Base-by-base conservation (phyloP, 352 stramenopile species). In the Globisporangium sylvaticum region DNA sequence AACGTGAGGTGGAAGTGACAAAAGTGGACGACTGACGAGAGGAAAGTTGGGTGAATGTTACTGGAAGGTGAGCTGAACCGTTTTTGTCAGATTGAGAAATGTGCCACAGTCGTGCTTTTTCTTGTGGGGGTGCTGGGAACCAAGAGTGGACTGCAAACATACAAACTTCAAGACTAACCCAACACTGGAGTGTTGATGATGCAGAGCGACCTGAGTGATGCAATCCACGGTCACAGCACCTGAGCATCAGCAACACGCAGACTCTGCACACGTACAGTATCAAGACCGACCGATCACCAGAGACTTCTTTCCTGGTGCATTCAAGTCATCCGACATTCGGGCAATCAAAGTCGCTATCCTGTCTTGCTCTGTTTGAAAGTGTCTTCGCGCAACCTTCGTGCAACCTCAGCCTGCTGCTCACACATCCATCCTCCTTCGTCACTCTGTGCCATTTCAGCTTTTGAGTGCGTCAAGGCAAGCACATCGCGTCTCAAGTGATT, bases 91-190 rank as follows among this genome's bases (percentile, higher is more conserved):
- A 50, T 56, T 64, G 39, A 37, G 7, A 53, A 50, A 50, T 48
- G 39, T 62, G 37, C 57, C 32, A 52, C 32, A 46, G 61, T 59
- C 50, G 46, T 58, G 62, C 50, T 62, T 67, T 67, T 67, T 67
- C 62, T 67, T 67, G 62, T 67, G 62, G 58, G 32, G 24, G 29
- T 6, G 24, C 25, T 25, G 20, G 53, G 10, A 24, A n/a, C 20
- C 18, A 65, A n/a, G 46, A 42, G 22, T 9, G 39, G 27, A 7
- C 22, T 3, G n/a, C 5, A 20, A 29, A 4, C 44, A 61, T 39
- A 58, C 62, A 66, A 59, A 58, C 1, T 24, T 4, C 52, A 54
- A 64, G 39, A 42, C 1, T n/a, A 55, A 42, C 22, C 1, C n/a
- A 8, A 29, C 4, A 7, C 29, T 25, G 18, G 3, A 20, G 25